phyloP scores from a whole-genome alignment of 192 early-diverging fungal species.

The Mortierella claussenii region DNA sequence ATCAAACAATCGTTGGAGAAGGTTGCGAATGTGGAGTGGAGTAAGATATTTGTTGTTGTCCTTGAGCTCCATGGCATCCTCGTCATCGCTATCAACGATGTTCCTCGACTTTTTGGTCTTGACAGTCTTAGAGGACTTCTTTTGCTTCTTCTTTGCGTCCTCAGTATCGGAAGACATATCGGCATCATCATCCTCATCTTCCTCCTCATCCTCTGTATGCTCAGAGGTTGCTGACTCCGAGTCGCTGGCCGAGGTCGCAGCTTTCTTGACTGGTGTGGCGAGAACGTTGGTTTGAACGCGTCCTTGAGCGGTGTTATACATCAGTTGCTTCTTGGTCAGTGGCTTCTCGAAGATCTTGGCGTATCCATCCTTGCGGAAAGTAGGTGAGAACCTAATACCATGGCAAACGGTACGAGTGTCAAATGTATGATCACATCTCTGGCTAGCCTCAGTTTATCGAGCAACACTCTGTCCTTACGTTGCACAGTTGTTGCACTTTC shows the following conservation, averaged over 20 bases:
- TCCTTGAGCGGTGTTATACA: conserved; percentile 43
- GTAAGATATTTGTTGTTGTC: conserved; percentile 65
- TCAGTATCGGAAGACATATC: conserved; percentile 52
- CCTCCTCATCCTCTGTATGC: conserved; percentile 46
- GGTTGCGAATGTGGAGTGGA: conserved; percentile 82
- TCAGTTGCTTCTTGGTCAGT: conserved; percentile 38
- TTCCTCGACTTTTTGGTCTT: conserved; percentile 59
- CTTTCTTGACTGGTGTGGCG: conserved; percentile 26
- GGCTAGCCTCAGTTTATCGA: not conserved
- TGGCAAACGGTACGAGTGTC: no score
- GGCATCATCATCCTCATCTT: conserved; percentile 47
- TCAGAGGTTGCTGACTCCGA: conserved; percentile 33
- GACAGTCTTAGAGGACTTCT: conserved; percentile 35
- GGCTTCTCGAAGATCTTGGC: conserved; percentile 67
- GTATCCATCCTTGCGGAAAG: conserved; percentile 82
- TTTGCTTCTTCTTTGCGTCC: conserved; percentile 31
- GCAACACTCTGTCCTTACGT: conserved; percentile 33
- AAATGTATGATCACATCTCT: no score
- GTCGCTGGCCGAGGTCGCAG: conserved; percentile 36
- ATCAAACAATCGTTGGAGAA: conserved; percentile 79
- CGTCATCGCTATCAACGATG: conserved; percentile 49
- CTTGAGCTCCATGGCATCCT: conserved; percentile 47
- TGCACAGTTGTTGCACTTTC: conserved; percentile 74
- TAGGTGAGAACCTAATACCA: conserved; percentile 77
- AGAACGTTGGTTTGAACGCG: conserved; percentile 39